Base-by-base conservation (phyloP, 2,329 filamentous ascomycete genomes). In the Colletotrichum chrysophilum region DNA sequence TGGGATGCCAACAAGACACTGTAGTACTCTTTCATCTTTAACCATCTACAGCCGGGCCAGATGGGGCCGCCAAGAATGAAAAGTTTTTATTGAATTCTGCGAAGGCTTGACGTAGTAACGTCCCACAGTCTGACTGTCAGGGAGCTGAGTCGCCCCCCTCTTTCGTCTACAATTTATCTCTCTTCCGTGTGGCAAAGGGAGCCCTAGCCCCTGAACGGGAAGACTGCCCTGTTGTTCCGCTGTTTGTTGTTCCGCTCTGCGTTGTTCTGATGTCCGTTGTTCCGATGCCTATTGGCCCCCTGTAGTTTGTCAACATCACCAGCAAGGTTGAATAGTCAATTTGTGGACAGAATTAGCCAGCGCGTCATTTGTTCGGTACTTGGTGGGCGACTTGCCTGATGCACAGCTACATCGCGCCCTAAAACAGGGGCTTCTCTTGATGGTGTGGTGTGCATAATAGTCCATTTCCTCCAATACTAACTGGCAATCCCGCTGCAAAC, bases 161-260 rank as follows among this genome's bases (percentile, higher is more conserved):
- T 7, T n/a, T 48, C 43, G 10, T 48, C 43, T 10, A 48, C 10
- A 21, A 6, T 48, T 1, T 0, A 48, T 13, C 6, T 21, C 4
- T 48, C n/a, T 21, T 21, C 43, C n/a, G n/a, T 6, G 0, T n/a
- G 5, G 38, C 18, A n/a, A 12, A 43, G 18, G 5, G 38, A 0
- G 18, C 38, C 3, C 38, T n/a, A 0, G 9, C 18, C 18, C 18
- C 18, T 43, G 5, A n/a, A 12, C 38, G 38, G 38, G 38, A 43
- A n/a, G 38, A n/a, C 38, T 43, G 18, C 0, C 5, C 0, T 43
- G 38, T 12, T 43, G 38, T n/a, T 43, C 38, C 38, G 38, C 18
- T 6, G 38, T 43, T 0, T 0, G 0, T 12, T 43, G 38, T 43
- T 12, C 38, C 38, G 38, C 18, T 43, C 0, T 12, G 18, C 18